Conservation (phyloP, 2,329 filamentous ascomycete genomes). For the Fusarium subtropicale region DNA sequence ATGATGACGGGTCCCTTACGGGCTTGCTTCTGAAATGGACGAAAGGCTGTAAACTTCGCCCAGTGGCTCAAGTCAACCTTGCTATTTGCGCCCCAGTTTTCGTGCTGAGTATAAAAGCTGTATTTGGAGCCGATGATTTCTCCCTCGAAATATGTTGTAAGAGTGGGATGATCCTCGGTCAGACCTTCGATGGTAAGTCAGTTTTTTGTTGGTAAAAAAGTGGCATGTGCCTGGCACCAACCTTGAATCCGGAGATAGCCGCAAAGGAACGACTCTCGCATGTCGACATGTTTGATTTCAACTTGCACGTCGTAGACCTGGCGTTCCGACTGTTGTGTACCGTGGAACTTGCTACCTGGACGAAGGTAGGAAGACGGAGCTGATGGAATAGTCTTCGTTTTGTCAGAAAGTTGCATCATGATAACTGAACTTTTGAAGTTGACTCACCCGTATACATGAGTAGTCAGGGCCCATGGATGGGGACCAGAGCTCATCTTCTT, state of each 20-base stretch:
- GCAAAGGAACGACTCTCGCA: constrained; percentile 93
- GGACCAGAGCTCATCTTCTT: constrained; percentile 50
- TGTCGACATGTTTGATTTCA: constrained; percentile 95
- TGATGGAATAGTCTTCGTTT: constrained; percentile 73
- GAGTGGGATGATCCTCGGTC: constrained; percentile 94
- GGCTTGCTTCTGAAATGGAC: constrained; percentile 73
- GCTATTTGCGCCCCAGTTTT: constrained; percentile 90
- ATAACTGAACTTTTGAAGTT: not conserved
- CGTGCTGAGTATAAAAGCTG: constrained; percentile 90
- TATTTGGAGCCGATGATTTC: constrained; percentile 97
- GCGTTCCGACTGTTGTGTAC: constrained; percentile 92
- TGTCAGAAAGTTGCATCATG: constrained; percentile 24
- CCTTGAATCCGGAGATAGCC: constrained; percentile 97
- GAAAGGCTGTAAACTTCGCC: constrained; percentile 89
- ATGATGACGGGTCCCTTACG: constrained; percentile 67
- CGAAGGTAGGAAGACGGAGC: constrained; percentile 89
- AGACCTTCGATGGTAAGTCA: constrained; percentile 69
- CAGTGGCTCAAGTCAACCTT: constrained; percentile 95
- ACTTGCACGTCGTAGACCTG: constrained; percentile 97
- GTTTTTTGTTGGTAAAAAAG: not conserved
- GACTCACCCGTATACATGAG: constrained; percentile 53
- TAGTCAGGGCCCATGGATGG: constrained; percentile 56
- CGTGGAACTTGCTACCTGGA: constrained; percentile 87
- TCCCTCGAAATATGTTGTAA: constrained; percentile 98
- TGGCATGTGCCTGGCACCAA: constrained; percentile 51